A percentile compares a stretch with the other conserved stretches of the same genome.
Conservation (phyloP, 176 grass and related monocot genomes). For the Zoysia pacifica region DNA sequence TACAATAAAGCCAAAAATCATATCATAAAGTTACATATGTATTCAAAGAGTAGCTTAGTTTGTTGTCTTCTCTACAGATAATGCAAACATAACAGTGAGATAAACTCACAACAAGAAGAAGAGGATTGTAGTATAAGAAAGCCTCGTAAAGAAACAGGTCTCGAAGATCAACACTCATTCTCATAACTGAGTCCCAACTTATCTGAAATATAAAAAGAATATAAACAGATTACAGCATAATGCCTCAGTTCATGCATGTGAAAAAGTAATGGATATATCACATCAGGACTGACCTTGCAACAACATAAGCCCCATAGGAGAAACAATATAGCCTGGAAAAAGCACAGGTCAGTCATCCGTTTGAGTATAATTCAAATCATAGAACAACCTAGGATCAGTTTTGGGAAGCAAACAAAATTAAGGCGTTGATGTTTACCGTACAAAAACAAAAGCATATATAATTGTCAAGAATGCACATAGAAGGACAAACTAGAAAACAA, state of each 20-base stretch:
- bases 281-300: slow-evolving; percentile 71
- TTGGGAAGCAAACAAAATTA: background rate
- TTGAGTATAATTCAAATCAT: background rate
- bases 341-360: background rate
- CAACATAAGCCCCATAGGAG: slow-evolving; percentile 87
- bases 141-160: slow-evolving; percentile 94
- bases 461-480: slow-evolving; percentile 14
- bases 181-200: slow-evolving; percentile 92
- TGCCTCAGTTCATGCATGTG: background rate
- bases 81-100: background rate
- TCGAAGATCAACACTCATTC: slow-evolving; percentile 88
- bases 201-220: slow-evolving; percentile 54
- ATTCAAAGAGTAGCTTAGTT: background rate
- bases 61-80: slow-evolving; percentile 17
- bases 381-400: background rate
- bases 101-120: slow-evolving; percentile 84
- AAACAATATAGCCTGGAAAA: slow-evolving; percentile 79
- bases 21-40: background rate
- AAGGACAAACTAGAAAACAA: background rate
- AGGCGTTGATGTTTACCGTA: background rate
- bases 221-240: slow-evolving; percentile 3
- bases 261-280: background rate
- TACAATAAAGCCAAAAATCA: slow-evolving; percentile 44
- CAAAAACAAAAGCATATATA: background rate
- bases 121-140: slow-evolving; percentile 96